These are phyloP conservation scores for Rhynchospora tenuis DNA, from an alignment of 176 grass and related monocot species.

Conservation along the genomic window DNA sequence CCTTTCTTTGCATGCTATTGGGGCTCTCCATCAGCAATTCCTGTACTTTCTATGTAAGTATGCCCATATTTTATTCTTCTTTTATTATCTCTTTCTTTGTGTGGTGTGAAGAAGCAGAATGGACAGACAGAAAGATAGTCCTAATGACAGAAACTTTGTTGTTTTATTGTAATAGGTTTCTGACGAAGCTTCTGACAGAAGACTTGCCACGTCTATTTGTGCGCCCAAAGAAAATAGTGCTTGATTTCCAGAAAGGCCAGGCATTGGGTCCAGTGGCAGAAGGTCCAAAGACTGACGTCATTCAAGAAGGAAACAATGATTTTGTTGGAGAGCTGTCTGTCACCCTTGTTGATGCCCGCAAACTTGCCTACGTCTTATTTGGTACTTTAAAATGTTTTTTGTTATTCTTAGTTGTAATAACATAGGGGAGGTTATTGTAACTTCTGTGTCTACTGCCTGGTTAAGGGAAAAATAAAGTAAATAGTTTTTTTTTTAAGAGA, in stretches of 20 bases:
- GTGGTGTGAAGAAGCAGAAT: not conserved
- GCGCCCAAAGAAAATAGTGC: constrained; percentile 90
- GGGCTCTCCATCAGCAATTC: constrained; percentile 70
- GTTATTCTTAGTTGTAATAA: not conserved
- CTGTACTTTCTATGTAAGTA: constrained; percentile 97
- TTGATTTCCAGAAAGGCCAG: constrained; percentile 92
- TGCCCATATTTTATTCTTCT: not conserved
- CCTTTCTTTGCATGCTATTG: constrained; percentile 46
- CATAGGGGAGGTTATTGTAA: not conserved
- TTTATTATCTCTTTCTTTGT: not conserved
- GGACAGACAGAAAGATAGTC: not conserved
- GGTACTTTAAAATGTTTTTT: constrained; percentile 32
- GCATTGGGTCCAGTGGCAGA: constrained; percentile 69
- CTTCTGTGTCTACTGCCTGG: not conserved
- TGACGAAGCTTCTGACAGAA: constrained; percentile 88
- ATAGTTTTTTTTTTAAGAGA: not conserved
- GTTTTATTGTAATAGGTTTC: constrained; percentile 55
- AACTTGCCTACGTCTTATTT: constrained; percentile 83
- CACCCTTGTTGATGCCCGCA: constrained; percentile 90
- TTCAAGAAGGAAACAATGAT: constrained; percentile 88
- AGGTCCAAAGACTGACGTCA: constrained; percentile 27
- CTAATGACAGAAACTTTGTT: constrained; percentile 21
- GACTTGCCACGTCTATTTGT: constrained; percentile 94
- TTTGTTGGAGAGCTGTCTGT: constrained; percentile 90
- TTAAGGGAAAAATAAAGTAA: not conserved